A percentile compares a stretch with the other conserved stretches of the same genome.
Evolutionary conservation across 2,329 filamentous ascomycete genomes (phyloP).

Genomic region (Sporothrix schenckii): DNA sequence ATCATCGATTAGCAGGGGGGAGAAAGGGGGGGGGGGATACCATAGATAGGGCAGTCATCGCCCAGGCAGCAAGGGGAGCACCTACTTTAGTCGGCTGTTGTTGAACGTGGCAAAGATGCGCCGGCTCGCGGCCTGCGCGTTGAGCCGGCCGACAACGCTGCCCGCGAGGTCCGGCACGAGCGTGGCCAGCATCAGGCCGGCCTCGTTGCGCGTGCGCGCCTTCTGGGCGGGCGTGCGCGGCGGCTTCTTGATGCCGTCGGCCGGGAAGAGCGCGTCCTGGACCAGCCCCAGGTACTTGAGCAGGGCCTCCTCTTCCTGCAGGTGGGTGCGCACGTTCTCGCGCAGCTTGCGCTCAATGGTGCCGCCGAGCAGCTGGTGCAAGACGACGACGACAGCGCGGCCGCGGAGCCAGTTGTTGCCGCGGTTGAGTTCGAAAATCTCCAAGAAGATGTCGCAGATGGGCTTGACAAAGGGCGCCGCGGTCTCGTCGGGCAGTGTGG

Average conservation of each 20-base stretch:
- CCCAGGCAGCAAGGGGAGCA: conserved; percentile 37
- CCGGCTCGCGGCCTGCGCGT: conserved; percentile 86
- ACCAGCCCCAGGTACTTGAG: conserved; percentile 73
- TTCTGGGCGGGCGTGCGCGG: conserved; percentile 72
- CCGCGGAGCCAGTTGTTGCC: conserved; percentile 98
- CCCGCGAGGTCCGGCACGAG: conserved; percentile 88
- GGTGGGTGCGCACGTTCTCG: conserved; percentile 73
- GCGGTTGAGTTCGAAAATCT: conserved; percentile 90
- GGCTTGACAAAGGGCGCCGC: conserved; percentile 85
- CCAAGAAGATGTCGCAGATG: conserved; percentile 95
- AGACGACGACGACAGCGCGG: conserved; percentile 89
- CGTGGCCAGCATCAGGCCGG: conserved; percentile 84
- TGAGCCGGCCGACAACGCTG: conserved; percentile 88
- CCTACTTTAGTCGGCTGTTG: conserved; percentile 85
- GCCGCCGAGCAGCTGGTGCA: conserved; percentile 92
- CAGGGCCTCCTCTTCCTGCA: conserved; percentile 81
- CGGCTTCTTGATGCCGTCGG: conserved; percentile 40
- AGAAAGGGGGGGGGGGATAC: neutral
- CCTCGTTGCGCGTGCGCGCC: conserved; percentile 79
- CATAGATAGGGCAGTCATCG: no score
- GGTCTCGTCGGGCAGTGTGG: conserved; percentile 74
- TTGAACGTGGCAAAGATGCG: conserved; percentile 90
- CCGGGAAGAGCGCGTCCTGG: conserved; percentile 70
- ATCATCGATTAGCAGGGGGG: conserved; percentile 33
- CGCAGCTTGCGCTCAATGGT: conserved; percentile 95